These are phyloP conservation scores for Bipolaris sorokiniana DNA, from an alignment of 2,329 filamentous ascomycete genomes.

Conservation along the genomic window DNA sequence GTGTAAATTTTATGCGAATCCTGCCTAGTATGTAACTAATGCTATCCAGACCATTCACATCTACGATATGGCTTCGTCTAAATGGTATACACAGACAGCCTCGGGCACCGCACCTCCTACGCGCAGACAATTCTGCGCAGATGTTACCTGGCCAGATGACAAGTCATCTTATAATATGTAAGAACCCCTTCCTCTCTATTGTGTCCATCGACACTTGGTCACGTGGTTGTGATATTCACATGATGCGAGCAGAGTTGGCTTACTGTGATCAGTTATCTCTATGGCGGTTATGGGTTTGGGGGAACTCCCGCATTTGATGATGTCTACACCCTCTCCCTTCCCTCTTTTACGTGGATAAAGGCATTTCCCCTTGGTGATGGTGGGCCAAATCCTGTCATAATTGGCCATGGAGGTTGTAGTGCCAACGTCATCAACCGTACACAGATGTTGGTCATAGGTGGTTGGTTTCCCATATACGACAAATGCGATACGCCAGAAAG, in stretches of 20 bases:
- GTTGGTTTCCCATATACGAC: conserved; percentile 56
- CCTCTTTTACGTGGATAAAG: conserved; percentile 69
- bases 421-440: conserved; percentile 64
- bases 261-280: conserved; percentile 59
- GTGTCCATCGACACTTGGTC: neutral
- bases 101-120: conserved; percentile 59
- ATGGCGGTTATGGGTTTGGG: conserved; percentile 62
- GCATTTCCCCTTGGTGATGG: conserved; percentile 54
- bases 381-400: conserved; percentile 40
- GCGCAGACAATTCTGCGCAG: conserved; percentile 66
- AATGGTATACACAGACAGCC: conserved; percentile 67
- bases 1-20: conserved; percentile 24
- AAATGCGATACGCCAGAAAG: conserved; percentile 61
- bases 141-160: conserved; percentile 64
- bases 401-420: conserved; percentile 60
- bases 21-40: conserved; percentile 32
- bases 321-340: conserved; percentile 66
- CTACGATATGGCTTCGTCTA: conserved; percentile 65
- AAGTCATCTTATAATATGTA: conserved; percentile 69
- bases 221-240: neutral
- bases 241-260: neutral
- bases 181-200: conserved; percentile 27
- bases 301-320: conserved; percentile 64
- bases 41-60: conserved; percentile 58
- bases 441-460: conserved; percentile 70